Evolutionary conservation across 345 rosid genomes (phyloP), one percentile per base, ranked within the genome.

Genomic region (Lepidium africanum): DNA sequence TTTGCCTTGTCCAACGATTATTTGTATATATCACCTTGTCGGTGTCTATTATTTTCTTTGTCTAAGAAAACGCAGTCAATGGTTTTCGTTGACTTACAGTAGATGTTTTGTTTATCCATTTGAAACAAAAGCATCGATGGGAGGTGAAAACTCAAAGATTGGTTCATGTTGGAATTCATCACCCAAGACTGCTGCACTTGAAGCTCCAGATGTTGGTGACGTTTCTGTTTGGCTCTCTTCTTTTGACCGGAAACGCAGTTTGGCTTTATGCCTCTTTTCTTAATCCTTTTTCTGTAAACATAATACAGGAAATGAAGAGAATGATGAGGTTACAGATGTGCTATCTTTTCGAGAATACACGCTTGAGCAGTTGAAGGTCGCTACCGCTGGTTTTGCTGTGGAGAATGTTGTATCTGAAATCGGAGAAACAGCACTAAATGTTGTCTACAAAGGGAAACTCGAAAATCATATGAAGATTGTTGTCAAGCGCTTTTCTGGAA

Each of bases 401-500:
- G 97, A 92, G 76, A 88, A 85, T 33, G 81, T 88, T 54, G 89
- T 92, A 15, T 86, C 98, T 7, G 96, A 87, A 74, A 83, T 89
- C 40, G 92, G 90, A 49, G 90, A 84, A 66, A 90, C 80, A 66
- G 87, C 93, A 46, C 90, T 90, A 12, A 90, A 92, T 77, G 84
- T 86, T 45, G 97, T 92, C 61, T 92, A 86, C 39, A 83, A 78
- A 79, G 98, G 98, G 16, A 88, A 85, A 59, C 45, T 92, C 25
- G 84, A 86, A 65, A 80, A 78, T 79, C 93, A 83, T 33, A 70
- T 70, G 42, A 81, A 81, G 69, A 86, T 90, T 62, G 96, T 92
- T 59, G 86, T 92, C 56, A 92, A 92, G 76, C 85, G 92, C 23
- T 90, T 92, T 76, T 84, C 81, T 46, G 82, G 85, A 55, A 63